Evolutionary conservation across 2,329 filamentous ascomycete species (phyloP).

Genomic region (Penicillium sp.): DNA sequence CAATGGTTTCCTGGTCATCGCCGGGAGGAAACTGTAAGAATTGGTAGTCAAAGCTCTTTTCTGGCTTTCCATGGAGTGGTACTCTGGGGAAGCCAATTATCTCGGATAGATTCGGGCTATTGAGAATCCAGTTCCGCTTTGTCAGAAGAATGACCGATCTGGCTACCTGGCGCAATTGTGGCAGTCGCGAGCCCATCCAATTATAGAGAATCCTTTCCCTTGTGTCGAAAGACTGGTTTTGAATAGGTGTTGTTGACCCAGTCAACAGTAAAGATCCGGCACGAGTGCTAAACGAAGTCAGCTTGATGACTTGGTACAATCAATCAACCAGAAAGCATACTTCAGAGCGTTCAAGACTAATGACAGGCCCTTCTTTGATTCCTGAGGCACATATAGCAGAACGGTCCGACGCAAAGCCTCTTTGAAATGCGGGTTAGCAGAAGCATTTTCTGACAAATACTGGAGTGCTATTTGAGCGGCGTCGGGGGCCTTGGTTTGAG

Average conservation of each 20-base stretch:
- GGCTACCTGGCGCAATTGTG: constrained; percentile 49
- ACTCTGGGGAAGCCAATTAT: constrained; percentile 53
- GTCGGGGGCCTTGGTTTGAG: constrained; percentile 27
- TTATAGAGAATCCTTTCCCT: constrained; percentile 51
- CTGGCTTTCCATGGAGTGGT: constrained; percentile 51
- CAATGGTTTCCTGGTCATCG: constrained; percentile 55
- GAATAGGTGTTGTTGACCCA: constrained; percentile 53
- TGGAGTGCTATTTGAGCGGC: constrained; percentile 35
- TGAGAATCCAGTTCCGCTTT: constrained; percentile 51
- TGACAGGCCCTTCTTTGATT: constrained; percentile 46
- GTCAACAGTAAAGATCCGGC: constrained; percentile 56
- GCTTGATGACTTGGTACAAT: not conserved
- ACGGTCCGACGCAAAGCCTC: constrained; percentile 48
- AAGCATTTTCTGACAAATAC: constrained; percentile 48
- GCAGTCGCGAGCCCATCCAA: constrained; percentile 53
- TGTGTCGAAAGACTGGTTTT: constrained; percentile 51
- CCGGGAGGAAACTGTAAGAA: constrained; percentile 57
- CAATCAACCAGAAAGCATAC: constrained; percentile 30
- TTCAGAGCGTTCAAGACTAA: constrained; percentile 53
- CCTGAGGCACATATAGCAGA: constrained; percentile 45
- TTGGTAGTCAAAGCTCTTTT: constrained; percentile 51
- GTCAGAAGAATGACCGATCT: constrained; percentile 48
- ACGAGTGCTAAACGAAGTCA: constrained; percentile 40
- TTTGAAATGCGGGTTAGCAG: constrained; percentile 48
- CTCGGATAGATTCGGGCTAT: constrained; percentile 47